Evolutionary conservation across 2,329 filamentous ascomycete species (phyloP), one percentile per base, ranked within the genome.

Genomic region (Pseudohalonectria lignicola): DNA sequence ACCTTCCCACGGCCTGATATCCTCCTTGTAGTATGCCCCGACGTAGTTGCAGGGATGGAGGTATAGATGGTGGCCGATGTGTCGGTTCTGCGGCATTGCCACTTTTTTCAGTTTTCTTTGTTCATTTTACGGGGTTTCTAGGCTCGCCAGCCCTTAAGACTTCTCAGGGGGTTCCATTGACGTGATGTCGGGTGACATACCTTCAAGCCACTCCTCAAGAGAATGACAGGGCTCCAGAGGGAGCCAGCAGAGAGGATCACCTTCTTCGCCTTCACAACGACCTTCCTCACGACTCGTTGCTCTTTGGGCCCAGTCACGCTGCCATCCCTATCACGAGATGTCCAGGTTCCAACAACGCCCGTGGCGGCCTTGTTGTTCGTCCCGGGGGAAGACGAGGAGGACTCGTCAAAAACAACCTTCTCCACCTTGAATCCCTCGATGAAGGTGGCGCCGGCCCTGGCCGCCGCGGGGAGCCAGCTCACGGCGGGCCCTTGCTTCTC

Each of bases 21-120:
- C 78, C 42, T 86, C 69, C 23, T 81, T 67, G 56, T 81, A 87
- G n/a, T 79, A 66, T 2, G 72, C 82, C 4, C 57, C 55, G 5
- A 78, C 49, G 8, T 67, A 53, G 50, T 68, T 71, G 51, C 78
- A 79, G 2, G 87, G 90, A 52, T 96, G 90, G 1, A 94, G 58
- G 49, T 92, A 69, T 4, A 95, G 72, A 49, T 95, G 85, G 7
- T 70, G 73, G 19, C 90, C 90, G 44, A 95, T 81, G 40, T 94
- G 79, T 4, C 69, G 69, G 53, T 94, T 94, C 64, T 77, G 50
- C 12, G 31, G n/a, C n/a, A n/a, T n/a, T n/a, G n/a, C n/a, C n/a
- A 18, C 2, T 12, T 18, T 17, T 16, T 45, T 56, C 38, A 56
- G 51, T 41, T 11, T 38, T n/a, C 11, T 2, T n/a, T n/a, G n/a